Conservation (phyloP, 495 filamentous ascomycete species). For the Neurospora tetraspora region DNA sequence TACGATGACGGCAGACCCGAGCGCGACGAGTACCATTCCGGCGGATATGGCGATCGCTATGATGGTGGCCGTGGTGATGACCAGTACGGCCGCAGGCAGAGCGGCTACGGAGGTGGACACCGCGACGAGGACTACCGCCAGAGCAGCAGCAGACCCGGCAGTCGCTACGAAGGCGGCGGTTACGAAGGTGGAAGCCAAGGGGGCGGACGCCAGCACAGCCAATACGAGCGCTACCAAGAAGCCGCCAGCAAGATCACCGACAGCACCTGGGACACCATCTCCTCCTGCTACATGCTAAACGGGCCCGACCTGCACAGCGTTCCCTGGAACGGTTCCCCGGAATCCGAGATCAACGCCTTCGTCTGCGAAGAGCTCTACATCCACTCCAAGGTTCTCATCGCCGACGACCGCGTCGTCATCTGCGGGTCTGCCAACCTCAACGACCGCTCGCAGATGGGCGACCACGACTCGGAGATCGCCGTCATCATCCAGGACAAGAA, state of each 20-base stretch:
- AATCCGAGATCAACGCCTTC: conserved; percentile 75
- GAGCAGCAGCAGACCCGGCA: background rate
- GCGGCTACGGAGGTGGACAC: conserved; percentile 12
- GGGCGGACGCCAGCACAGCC: conserved; percentile 23
- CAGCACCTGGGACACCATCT: conserved; percentile 64
- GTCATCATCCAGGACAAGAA: conserved; percentile 49
- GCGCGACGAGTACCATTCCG: background rate
- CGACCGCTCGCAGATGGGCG: conserved; percentile 84
- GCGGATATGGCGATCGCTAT: background rate
- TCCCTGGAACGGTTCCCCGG: conserved; percentile 67
- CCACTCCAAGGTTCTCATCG: conserved; percentile 88
- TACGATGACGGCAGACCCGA: background rate
- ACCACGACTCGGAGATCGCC: conserved; percentile 55
- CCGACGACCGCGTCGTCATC: conserved; percentile 81
- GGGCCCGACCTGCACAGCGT: conserved; percentile 66
- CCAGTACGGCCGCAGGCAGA: conserved; percentile 5
- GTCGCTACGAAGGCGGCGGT: conserved; percentile 3
- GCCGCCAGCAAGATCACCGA: conserved; percentile 44
- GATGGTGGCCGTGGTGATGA: conserved; percentile 4
- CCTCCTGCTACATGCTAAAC: conserved; percentile 74
- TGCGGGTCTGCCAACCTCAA: conserved; percentile 92
- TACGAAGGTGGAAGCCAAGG: conserved; percentile 5
- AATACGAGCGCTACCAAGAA: conserved; percentile 56
- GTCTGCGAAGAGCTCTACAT: conserved; percentile 92
- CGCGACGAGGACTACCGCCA: conserved; percentile 1